These are phyloP conservation scores for Phytophthora meadii DNA, from an alignment of 352 stramenopile species.

Conservation along the genomic window DNA sequence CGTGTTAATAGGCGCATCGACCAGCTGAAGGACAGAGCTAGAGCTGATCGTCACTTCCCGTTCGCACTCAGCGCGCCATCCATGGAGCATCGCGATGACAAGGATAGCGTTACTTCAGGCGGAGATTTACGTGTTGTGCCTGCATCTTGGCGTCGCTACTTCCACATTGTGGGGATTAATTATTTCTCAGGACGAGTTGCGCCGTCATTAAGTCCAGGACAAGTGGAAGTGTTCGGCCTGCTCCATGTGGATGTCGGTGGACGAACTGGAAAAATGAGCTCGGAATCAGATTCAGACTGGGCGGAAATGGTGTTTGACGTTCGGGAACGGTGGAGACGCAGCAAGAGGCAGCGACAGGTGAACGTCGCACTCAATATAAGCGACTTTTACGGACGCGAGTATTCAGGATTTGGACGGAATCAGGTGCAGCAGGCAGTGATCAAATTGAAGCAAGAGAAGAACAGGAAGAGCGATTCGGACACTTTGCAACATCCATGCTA, in stretches of 20 bases:
- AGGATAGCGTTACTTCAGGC: slow-evolving; percentile 26
- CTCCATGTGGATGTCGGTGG: slow-evolving; percentile 56
- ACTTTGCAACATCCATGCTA: slow-evolving; percentile 60
- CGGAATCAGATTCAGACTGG: slow-evolving; percentile 36
- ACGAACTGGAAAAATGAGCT: slow-evolving; percentile 12
- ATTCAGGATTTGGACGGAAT: slow-evolving; percentile 47
- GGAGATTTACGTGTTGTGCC: slow-evolving; percentile 58
- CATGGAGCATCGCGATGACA: slow-evolving; percentile 8
- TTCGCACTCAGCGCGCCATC: slow-evolving; percentile 45
- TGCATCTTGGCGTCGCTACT: slow-evolving; percentile 53
- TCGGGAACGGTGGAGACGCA: slow-evolving; percentile 70
- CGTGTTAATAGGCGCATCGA: slow-evolving; percentile 37
- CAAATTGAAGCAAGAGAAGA: slow-evolving; percentile 35
- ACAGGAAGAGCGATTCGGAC: slow-evolving; percentile 2
- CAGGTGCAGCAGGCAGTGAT: slow-evolving; percentile 36
- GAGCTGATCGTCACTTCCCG: slow-evolving; percentile 57
- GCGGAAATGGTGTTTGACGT: slow-evolving; percentile 68
- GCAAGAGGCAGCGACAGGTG: slow-evolving; percentile 62
- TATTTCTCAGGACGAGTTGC: slow-evolving; percentile 62
- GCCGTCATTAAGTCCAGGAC: slow-evolving; percentile 56
- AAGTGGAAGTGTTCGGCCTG: slow-evolving; percentile 62
- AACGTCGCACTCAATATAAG: slow-evolving; percentile 67
- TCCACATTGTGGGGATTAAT: slow-evolving; percentile 65
- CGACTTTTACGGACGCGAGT: slow-evolving; percentile 72
- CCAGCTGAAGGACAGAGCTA: slow-evolving; percentile 36